phyloP scores from a whole-genome alignment of 495 filamentous ascomycete genomes.

The Xylaria cubensis region DNA sequence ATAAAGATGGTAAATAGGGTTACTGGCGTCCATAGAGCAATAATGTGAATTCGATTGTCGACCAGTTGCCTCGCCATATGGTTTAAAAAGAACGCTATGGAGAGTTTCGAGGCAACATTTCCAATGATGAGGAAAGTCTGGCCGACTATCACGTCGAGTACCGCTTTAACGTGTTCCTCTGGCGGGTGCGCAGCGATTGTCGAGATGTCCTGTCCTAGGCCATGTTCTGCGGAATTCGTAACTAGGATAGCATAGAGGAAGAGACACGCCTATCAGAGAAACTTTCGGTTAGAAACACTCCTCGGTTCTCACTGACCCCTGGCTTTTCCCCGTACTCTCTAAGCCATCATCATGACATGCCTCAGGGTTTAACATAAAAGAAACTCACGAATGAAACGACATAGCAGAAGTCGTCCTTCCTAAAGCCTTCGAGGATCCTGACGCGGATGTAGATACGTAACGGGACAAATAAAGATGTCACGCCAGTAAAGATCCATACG shows the following conservation, averaged over 20 bases:
- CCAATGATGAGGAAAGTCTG: conserved; percentile 20
- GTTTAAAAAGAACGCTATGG: conserved; percentile 3
- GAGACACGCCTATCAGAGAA: not conserved
- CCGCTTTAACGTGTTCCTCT: not conserved
- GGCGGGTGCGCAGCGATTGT: not conserved
- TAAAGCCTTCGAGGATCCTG: not conserved
- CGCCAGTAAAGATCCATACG: conserved; percentile 3
- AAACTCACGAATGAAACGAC: conserved; percentile 14
- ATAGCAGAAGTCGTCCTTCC: conserved; percentile 3
- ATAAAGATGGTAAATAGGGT: not conserved
- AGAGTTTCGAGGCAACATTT: conserved; percentile 15
- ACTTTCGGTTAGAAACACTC: not conserved
- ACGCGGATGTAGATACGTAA: conserved; percentile 8
- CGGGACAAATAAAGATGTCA: conserved; percentile 11
- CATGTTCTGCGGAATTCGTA: not conserved
- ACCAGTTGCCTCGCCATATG: not conserved
- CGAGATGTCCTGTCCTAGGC: conserved; percentile 3
- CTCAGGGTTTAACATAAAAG: not conserved
- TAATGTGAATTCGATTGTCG: not conserved
- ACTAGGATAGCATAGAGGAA: not conserved
- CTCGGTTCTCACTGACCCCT: not conserved
- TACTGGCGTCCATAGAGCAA: conserved; percentile 3
- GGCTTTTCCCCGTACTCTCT: not conserved
- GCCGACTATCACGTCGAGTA: conserved; percentile 10
- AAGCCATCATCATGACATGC: not conserved